A percentile compares a stretch with the other conserved stretches of the same genome.
phyloP scores from a whole-genome alignment of 139 green algal genomes.

The Zygnema circumcarinatum region DNA sequence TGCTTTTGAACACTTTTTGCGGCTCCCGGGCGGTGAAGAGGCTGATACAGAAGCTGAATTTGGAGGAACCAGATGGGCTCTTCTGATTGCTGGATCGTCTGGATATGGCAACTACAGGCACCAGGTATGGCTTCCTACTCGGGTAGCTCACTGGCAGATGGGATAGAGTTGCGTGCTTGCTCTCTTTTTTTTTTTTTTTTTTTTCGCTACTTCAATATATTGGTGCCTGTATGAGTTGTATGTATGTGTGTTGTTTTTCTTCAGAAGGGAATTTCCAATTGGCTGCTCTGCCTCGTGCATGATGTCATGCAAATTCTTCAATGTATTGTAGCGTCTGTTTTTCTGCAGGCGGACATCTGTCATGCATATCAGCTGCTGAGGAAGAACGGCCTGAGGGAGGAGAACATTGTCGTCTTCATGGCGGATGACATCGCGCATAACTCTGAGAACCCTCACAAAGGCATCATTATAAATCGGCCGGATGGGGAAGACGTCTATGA shows the following conservation, averaged over 20 bases:
- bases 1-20: conserved; percentile 3
- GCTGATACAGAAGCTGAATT: neutral
- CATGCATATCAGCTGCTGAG: conserved; percentile 79
- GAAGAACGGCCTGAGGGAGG: conserved; percentile 62
- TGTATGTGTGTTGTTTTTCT: no score
- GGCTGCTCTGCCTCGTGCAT: no score
- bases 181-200: conserved; percentile 32
- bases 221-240: no score
- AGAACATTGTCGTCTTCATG: conserved; percentile 85
- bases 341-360: conserved; percentile 62
- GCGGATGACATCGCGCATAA: conserved; percentile 87
- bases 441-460: conserved; percentile 79
- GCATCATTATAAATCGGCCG: conserved; percentile 90
- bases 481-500: conserved; percentile 84
- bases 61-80: conserved; percentile 78
- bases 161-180: neutral
- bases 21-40: conserved; percentile 3
- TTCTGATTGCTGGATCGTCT: conserved; percentile 85
- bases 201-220: neutral
- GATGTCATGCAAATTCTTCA: no score
- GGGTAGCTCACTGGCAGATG: neutral
- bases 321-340: no score
- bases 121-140: conserved; percentile 67
- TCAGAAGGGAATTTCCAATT: neutral
- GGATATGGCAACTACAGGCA: conserved; percentile 92